phyloP scores from a whole-genome alignment of 352 stramenopile genomes.

The Sclerospora graminicola region DNA sequence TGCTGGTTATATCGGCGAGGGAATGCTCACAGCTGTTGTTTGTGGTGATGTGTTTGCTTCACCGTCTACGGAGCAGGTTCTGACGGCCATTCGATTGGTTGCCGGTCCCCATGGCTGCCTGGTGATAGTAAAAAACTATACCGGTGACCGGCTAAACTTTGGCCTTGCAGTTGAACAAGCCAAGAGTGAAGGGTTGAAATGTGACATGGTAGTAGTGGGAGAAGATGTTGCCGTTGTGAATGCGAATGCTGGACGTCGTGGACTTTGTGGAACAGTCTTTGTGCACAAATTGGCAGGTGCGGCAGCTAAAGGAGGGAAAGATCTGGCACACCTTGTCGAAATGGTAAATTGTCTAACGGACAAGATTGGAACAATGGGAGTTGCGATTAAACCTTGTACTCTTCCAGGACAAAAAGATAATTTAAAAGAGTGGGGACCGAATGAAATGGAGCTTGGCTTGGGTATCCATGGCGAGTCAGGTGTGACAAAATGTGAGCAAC shows the following conservation, averaged over 20 bases:
- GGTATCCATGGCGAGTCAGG: constrained; percentile 94
- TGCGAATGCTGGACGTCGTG: constrained; percentile 93
- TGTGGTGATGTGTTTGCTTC: constrained; percentile 95
- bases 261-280: constrained; percentile 93
- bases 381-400: constrained; percentile 92
- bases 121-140: constrained; percentile 99
- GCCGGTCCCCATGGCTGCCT: constrained; percentile 82
- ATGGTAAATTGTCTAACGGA: constrained; percentile 54
- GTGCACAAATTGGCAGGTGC: constrained; percentile 96
- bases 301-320: constrained; percentile 61
- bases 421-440: constrained; percentile 46
- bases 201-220: constrained; percentile 93
- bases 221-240: constrained; percentile 90
- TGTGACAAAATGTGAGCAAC: constrained; percentile 46
- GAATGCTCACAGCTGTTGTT: constrained; percentile 95
- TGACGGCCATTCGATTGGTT: constrained; percentile 90
- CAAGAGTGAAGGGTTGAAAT: constrained; percentile 85
- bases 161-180: constrained; percentile 94
- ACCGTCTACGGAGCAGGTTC: constrained; percentile 88
- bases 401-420: constrained; percentile 79
- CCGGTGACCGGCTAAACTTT: constrained; percentile 98
- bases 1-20: constrained; percentile 92
- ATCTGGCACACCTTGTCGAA: constrained; percentile 62
- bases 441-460: constrained; percentile 90
- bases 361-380: constrained; percentile 89